Evolutionary conservation across 1,139 yeast species (phyloP).

Genomic region (Candida smagusa): DNA sequence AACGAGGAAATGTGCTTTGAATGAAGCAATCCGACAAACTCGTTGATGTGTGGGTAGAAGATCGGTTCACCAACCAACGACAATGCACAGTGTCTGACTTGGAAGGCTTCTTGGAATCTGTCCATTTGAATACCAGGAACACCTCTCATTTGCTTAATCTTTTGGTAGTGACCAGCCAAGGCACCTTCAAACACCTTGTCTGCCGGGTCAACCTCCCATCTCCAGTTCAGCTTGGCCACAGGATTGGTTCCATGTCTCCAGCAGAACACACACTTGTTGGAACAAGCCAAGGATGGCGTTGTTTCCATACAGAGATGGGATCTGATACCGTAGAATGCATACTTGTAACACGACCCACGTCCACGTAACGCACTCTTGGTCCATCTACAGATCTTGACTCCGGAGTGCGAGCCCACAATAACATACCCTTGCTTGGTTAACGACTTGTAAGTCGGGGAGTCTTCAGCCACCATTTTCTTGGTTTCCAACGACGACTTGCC

Average conservation of each 20-base stretch:
- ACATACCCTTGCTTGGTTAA: constrained; percentile 92
- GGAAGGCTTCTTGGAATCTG: constrained; percentile 85
- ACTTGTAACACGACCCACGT: constrained; percentile 91
- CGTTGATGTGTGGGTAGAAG: constrained; percentile 86
- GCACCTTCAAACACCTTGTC: constrained; percentile 84
- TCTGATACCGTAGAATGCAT: constrained; percentile 84
- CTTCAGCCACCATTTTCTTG: constrained; percentile 86
- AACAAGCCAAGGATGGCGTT: constrained; percentile 89
- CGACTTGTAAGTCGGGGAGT: constrained; percentile 85
- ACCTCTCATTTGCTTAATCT: constrained; percentile 91
- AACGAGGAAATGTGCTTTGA: constrained; percentile 77
- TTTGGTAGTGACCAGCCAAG: constrained; percentile 80
- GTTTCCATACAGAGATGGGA: constrained; percentile 96
- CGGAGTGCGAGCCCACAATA: constrained; percentile 91
- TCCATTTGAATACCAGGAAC: constrained; percentile 93
- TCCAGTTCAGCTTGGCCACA: constrained; percentile 87
- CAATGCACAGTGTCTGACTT: constrained; percentile 85
- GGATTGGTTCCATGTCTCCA: constrained; percentile 99
- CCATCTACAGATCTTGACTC: constrained; percentile 95
- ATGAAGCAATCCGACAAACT: constrained; percentile 77
- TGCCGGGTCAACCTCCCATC: constrained; percentile 94
- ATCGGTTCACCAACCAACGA: constrained; percentile 94
- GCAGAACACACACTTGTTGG: constrained; percentile 93
- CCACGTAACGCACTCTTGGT: constrained; percentile 92
- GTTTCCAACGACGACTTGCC: constrained; percentile 29